These are phyloP conservation scores for Plasmodium gaboni DNA, from an alignment of 169 alveolate species.

Conservation along the genomic window DNA sequence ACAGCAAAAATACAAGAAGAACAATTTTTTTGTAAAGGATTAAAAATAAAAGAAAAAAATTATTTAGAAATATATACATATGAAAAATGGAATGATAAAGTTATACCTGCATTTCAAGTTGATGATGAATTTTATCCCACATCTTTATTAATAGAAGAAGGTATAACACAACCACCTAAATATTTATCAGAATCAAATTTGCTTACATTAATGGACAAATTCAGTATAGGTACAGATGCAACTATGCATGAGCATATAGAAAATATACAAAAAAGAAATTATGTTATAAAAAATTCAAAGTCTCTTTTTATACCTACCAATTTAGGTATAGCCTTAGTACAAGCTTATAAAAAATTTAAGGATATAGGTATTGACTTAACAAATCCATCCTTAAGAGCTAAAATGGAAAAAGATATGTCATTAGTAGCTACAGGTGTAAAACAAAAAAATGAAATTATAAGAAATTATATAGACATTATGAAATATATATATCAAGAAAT, in stretches of 20 bases:
- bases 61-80: constrained; percentile 67
- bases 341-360: constrained; percentile 81
- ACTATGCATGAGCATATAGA: constrained; percentile 98
- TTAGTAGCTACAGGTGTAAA: constrained; percentile 91
- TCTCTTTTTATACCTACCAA: constrained; percentile 56
- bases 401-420: constrained; percentile 93
- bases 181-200: constrained; percentile 96
- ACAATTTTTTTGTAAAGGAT: constrained; percentile 69
- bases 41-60: constrained; percentile 67
- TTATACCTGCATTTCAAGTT: constrained; percentile 47
- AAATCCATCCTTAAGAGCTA: constrained; percentile 93
- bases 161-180: constrained; percentile 93
- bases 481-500: constrained; percentile 73
- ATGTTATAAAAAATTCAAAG: constrained; percentile 84
- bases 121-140: constrained; percentile 50
- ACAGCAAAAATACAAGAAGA: constrained; percentile 43
- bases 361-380: constrained; percentile 81
- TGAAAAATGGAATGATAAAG: constrained; percentile 76
- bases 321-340: constrained; percentile 77
- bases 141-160: constrained; percentile 56
- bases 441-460: constrained; percentile 55
- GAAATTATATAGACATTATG: constrained; percentile 71
- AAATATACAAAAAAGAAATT: constrained; percentile 97
- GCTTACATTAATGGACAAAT: constrained; percentile 95
- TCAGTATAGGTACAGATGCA: constrained; percentile 99